Base-by-base conservation (phyloP, 805 yeast genomes). In the Millerozyma acaciae region DNA sequence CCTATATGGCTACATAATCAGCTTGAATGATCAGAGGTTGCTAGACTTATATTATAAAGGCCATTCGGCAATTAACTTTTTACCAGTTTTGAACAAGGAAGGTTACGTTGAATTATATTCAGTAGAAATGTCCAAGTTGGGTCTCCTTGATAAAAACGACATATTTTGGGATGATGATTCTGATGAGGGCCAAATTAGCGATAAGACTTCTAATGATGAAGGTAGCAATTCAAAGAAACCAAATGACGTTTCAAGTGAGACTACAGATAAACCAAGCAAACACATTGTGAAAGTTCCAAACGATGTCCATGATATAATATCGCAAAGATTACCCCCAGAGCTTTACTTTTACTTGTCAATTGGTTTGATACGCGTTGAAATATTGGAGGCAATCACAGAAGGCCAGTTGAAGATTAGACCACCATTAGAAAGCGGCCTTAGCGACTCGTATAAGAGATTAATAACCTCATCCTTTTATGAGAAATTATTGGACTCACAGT, bases 281-380 rank as follows among this genome's bases (percentile, higher is more conserved):
- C n/a, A n/a, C n/a, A n/a, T n/a, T n/a, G 45, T 57, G 23, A 62
- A 62, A 34, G 60, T 82, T 29, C 97, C 97, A 3, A 75, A 76
- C 40, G 95, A 88, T 55, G 65, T 85, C 8, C 93, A 85, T 53
- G 88, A 80, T 28, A 74, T 88, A 29, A 70, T 93, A 30, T 87
- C 94, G 7, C 86, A 84, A 55, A 75, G 89, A 51, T 65, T 93
- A 32, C 94, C 97, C 2, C 84, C 86, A 34, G 97, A 89, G 58
- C 69, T 83, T 26, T 81, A 76, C 49, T 88, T 81, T 53, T 93
- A 87, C 56, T 77, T 77, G 51, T 81, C 94, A 1, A 57, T 83
- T 37, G 97, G 97, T 1, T 53, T 89, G 16, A 62, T 83, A 8
- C 75, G 80, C 6, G 60, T 80, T 5, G 78, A 77, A 37, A 55